Base-by-base conservation (phyloP, 2,329 filamentous ascomycete species). In the Amauroascus niger region DNA sequence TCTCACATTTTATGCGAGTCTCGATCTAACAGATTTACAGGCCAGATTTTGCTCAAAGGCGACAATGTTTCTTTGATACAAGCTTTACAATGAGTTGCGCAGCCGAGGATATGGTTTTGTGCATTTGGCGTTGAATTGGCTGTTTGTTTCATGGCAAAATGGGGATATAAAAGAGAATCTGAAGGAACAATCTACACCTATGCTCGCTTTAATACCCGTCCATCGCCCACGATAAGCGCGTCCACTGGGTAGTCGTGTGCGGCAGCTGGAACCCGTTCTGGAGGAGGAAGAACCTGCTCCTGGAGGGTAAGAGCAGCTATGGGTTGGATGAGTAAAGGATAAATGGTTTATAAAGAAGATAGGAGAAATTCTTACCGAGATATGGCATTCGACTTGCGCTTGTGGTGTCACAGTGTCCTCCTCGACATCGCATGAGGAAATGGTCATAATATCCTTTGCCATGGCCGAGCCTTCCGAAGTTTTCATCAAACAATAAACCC, bases 391-490 rank as follows among this genome's bases (percentile, higher is more conserved):
- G 69, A 47, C 62, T 56, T 59, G 59, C 63, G 54, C 59, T 60
- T 63, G 63, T 61, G 59, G 57, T 62, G 60, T 57, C 63, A 59
- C 49, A 51, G 45, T 57, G 50, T 44, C 62, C 61, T 60, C 69
- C 68, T 69, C 77, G 67, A 78, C 90, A 95, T 61, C 84, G 81
- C 64, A 84, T 81, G 65, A 98, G 73, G 69, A 95, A 98, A 69
- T 83, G 86, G 73, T 98, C 93, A 75, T 98, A 98, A 73, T 95
- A 98, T 30, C 93, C 93, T 69, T 88, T 95, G 54, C 93, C 93
- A 69, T 98, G 93, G 39, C 93, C 93, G 18, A 97, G 78, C 62
- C 93, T 80, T 60, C 84, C 80, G 57, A 93, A 79, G 11, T 73
- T 74, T 2, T 75, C 75, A 67, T 96, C 90, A 69, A 98, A 98